Base-by-base conservation (phyloP, 75 land plant species). In the Pseudotsuga menziesii region DNA sequence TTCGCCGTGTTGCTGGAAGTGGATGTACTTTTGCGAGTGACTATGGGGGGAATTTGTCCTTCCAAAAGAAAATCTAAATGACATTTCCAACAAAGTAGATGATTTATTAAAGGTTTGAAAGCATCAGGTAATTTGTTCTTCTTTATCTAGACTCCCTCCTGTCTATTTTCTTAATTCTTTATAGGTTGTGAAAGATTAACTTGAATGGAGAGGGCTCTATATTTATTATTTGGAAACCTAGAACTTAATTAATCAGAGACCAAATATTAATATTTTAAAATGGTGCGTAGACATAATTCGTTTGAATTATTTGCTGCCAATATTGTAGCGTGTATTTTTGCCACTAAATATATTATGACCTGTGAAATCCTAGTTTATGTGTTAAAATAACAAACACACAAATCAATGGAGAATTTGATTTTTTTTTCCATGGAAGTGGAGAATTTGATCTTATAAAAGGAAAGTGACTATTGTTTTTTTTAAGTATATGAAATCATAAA, bases 41-140 rank as follows among this genome's bases (percentile, higher is more conserved):
- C 29, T 86, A 88, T 78, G 94, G 91, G 20, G 81, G 86, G 5
- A 94, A 73, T 76, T 97, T 79, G 90, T 85, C 32, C 82, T 97
- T 75, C 99, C 99, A 17, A 81, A 78, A 12, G 93, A 92, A 70
- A 97, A 97, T 85, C 78, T 97, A 4, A 86, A 86, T 77, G 93
- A 97, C 63, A 90, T 97, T 80, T 95, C 96, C 23, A 93, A 96
- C 81, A 98, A 97, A 80, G 99, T 95, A 70, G 91, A 97, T 86
- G 95, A 94, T 78, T 56, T 97, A 32, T 72, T 97, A 23, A 83
- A 88, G 89, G 99, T 94, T 79, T 61, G 41, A 35, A 13, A 74
- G 56, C 22, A 60, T 69, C 35, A 36, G 52, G 7, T 6, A 44
- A 19, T 69, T 52, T 20, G 19, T 20, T 7, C 32, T 32, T 39